phyloP scores from a whole-genome alignment of 495 filamentous ascomycete species.

The Xylaria cubensis region DNA sequence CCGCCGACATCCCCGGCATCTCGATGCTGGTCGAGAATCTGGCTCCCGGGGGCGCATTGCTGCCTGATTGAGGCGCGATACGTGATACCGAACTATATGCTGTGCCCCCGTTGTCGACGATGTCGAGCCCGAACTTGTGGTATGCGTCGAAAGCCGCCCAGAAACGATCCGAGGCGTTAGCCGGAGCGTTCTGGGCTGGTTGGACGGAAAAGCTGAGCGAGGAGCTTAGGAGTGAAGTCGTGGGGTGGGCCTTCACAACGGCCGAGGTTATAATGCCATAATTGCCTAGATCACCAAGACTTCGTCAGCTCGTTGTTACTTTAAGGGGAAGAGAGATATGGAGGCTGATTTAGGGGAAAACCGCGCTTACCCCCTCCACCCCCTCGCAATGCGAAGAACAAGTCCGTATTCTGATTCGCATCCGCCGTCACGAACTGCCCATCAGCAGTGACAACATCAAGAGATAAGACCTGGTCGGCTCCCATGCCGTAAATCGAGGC shows the following conservation, averaged over 20 bases:
- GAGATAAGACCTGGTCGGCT: constrained; percentile 58
- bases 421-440: constrained; percentile 62
- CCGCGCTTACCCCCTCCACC: constrained; percentile 56
- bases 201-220: constrained; percentile 42
- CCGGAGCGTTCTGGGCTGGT: constrained; percentile 45
- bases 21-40: constrained; percentile 38
- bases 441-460: constrained; percentile 63
- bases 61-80: constrained; percentile 17
- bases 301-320: constrained; percentile 4
- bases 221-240: constrained; percentile 35
- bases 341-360: not conserved
- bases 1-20: constrained; percentile 39
- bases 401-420: constrained; percentile 55
- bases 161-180: constrained; percentile 27
- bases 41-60: constrained; percentile 32
- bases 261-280: constrained; percentile 59
- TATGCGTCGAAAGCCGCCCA: constrained; percentile 40
- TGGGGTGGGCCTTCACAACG: constrained; percentile 46
- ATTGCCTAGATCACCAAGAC: constrained; percentile 40
- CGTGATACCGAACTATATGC: constrained; percentile 38
- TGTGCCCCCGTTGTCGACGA: constrained; percentile 39
- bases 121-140: constrained; percentile 36
- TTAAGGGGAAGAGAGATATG: not conserved
- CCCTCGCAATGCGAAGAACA: constrained; percentile 69
- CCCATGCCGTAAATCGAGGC: constrained; percentile 55